These are phyloP conservation scores for Nicotiana paniculata DNA, from an alignment of 257 asterid species.

Conservation along the genomic window DNA sequence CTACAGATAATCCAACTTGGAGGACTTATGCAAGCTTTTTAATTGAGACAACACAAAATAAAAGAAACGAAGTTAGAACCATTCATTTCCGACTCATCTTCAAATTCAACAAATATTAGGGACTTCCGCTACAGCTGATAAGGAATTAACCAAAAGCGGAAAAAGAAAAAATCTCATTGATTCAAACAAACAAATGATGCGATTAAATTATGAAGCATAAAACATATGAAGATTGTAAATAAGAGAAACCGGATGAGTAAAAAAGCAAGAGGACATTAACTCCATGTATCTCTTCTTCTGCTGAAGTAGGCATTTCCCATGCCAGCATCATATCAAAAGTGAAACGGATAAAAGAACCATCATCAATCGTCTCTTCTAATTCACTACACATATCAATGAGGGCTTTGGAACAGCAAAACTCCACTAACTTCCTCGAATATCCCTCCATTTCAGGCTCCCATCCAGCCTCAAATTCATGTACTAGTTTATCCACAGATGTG, in stretches of 20 bases:
- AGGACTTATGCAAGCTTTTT: no score
- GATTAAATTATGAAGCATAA: not conserved
- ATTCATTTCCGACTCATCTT: not conserved
- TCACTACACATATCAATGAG: conserved; percentile 37
- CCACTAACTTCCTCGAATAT: conserved; percentile 59
- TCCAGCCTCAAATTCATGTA: conserved; percentile 49
- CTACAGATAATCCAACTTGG: no score
- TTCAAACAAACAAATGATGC: not conserved
- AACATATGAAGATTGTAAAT: no score
- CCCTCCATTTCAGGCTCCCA: conserved; percentile 40
- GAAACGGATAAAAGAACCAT: conserved; percentile 68
- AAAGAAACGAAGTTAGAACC: not conserved
- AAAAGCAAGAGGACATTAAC: conserved; percentile 21
- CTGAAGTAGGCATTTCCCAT: conserved; percentile 62
- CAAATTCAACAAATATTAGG: not conserved
- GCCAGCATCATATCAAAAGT: conserved; percentile 95
- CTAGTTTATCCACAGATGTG: conserved; percentile 35
- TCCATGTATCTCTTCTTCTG: conserved; percentile 37
- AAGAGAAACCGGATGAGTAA: not conserved
- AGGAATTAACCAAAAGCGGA: not conserved
- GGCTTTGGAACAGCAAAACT: conserved; percentile 60
- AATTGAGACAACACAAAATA: no score
- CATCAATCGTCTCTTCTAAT: conserved; percentile 41
- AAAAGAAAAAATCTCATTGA: not conserved
- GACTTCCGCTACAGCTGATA: not conserved